phyloP scores from a whole-genome alignment of 192 early-diverging fungal species.

The Helicostylum pulchrum region DNA sequence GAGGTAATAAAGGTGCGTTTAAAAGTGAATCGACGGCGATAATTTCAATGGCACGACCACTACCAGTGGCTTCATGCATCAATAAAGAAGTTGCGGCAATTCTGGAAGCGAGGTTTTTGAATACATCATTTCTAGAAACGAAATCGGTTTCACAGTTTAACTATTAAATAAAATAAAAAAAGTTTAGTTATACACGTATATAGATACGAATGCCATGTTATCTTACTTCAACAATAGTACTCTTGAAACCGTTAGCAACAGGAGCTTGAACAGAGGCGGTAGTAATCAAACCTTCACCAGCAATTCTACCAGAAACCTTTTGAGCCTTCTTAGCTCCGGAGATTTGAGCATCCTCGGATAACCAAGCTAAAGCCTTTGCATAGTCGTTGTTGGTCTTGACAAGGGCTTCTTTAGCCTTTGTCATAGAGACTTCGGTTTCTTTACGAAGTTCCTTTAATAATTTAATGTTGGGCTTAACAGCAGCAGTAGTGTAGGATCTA shows the following conservation, averaged over 20 bases:
- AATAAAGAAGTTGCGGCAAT: conserved; percentile 55
- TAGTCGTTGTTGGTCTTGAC: conserved; percentile 67
- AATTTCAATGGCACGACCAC: conserved; percentile 31
- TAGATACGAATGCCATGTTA: background rate
- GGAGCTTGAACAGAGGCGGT: conserved; percentile 53
- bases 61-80: conserved; percentile 29
- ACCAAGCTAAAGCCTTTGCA: conserved; percentile 75
- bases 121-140: conserved; percentile 80
- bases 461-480: conserved; percentile 44
- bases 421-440: conserved; percentile 74
- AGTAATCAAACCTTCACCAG: conserved; percentile 77
- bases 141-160: conserved; percentile 96
- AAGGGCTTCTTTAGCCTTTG: conserved; percentile 87
- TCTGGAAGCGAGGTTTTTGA: conserved; percentile 67
- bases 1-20: conserved; percentile 53
- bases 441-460: conserved; percentile 73
- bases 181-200: background rate
- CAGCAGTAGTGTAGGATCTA: conserved; percentile 18
- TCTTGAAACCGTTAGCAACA: conserved; percentile 32
- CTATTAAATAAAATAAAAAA: conserved; percentile 34
- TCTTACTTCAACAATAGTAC: conserved; percentile 66
- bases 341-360: conserved; percentile 67
- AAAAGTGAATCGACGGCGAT: conserved; percentile 38
- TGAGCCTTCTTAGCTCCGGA: conserved; percentile 75
- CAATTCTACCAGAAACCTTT: conserved; percentile 75